These are phyloP conservation scores for Stachybotrys elegans DNA, from an alignment of 2,329 filamentous ascomycete genomes.

Conservation along the genomic window DNA sequence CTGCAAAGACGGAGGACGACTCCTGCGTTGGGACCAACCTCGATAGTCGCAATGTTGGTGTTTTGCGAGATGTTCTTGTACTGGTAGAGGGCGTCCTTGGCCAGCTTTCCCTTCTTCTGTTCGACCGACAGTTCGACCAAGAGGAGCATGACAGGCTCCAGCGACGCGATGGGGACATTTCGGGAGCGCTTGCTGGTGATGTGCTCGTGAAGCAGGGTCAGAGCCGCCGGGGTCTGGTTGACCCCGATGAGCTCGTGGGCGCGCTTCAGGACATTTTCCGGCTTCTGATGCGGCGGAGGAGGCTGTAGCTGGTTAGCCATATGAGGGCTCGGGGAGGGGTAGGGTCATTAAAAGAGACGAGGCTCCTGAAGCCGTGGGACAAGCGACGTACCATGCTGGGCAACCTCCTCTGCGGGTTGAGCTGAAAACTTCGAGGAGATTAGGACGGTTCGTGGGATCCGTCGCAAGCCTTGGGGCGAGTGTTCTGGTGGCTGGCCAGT, in stretches of 20 bases:
- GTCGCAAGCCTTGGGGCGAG: slow-evolving; percentile 32
- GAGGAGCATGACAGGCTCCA: slow-evolving; percentile 98
- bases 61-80: slow-evolving; percentile 99
- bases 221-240: slow-evolving; percentile 83
- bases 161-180: slow-evolving; percentile 90
- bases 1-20: background rate
- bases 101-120: slow-evolving; percentile 94
- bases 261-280: slow-evolving; percentile 98
- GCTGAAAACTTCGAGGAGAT: slow-evolving; percentile 32
- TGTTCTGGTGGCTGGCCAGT: slow-evolving; percentile 30
- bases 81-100: slow-evolving; percentile 97
- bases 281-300: slow-evolving; percentile 94
- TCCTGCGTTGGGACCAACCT: slow-evolving; percentile 50
- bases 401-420: slow-evolving; percentile 42
- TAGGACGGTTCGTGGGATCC: slow-evolving; percentile 26
- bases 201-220: slow-evolving; percentile 97
- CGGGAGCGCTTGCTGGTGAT: slow-evolving; percentile 97
- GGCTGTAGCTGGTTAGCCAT: slow-evolving; percentile 52
- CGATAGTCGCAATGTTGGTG: slow-evolving; percentile 96
- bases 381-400: slow-evolving; percentile 43
- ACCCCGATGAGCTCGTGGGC: slow-evolving; percentile 98
- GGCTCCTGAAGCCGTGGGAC: too few species aligned
- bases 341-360: slow-evolving; percentile 14
- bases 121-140: slow-evolving; percentile 96
- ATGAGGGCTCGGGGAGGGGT: slow-evolving; percentile 19